Base-by-base conservation (phyloP, 176 grass and related monocot genomes). In the Hsuehochloa calcarea region DNA sequence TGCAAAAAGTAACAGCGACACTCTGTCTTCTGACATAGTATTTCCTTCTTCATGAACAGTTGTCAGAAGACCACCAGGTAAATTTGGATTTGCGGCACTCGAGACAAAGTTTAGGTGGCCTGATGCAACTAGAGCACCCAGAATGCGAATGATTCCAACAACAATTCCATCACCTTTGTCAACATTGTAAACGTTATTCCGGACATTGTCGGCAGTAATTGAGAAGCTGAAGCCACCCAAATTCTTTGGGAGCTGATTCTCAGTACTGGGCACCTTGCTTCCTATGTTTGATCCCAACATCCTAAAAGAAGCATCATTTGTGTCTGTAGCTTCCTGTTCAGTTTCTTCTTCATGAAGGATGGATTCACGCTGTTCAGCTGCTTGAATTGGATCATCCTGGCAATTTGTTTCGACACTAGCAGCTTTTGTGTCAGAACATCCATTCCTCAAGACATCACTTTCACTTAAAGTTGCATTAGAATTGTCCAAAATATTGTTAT, bases 131-230 rank as follows among this genome's bases (percentile, higher is more conserved):
- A 98, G 86, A 90, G 96, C 89, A 60, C 96, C 93, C 16, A 98
- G 86, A 82, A 98, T 91, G 88, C 82, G 93, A 83, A 95, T 92
- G 78, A 98, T 95, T 75, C 96, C 96, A 76, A 98, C 90, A 86
- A 95, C 67, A 78, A 93, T 89, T 85, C 93, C 96, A 93, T 98
- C 96, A 75, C 86, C 86, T 78, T 92, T 92, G 69, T 98, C 96
- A 67, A 98, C 90, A 90, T 94, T 98, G 83, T 98, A 93, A 62
- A 90, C 87, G 69, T 98, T 97, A 80, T 93, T 98, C 68, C 86
- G 89, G 72, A 92, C 92, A 90, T 94, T 98, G 26, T 95, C 93
- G 85, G 91, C 88, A 81, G 83, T 95, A 82, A 95, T 95, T 77
- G 95, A 95, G 77, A 98, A 95, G 80, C 55, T 88, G 72, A 94